phyloP scores from a whole-genome alignment of 331 rosid genomes.

The Erythrophleum ivorense region DNA sequence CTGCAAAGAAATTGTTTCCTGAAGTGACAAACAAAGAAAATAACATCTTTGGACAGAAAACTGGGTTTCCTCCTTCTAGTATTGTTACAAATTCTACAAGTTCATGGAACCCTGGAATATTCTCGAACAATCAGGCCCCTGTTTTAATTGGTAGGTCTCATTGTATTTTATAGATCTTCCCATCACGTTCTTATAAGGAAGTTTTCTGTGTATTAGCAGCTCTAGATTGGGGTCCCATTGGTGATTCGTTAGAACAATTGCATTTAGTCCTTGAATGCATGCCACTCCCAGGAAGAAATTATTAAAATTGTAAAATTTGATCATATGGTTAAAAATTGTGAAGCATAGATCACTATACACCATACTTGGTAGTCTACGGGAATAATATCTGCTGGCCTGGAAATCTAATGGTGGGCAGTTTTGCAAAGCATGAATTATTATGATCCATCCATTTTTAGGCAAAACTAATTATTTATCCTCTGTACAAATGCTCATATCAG shows the following conservation, averaged over 20 bases:
- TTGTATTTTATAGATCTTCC: background rate
- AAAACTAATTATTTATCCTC: background rate
- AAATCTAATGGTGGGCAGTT: background rate
- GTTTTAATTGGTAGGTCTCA: slow-evolving; percentile 63
- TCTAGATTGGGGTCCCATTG: slow-evolving; percentile 31
- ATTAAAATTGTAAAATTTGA: background rate
- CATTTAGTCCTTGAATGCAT: slow-evolving; percentile 33
- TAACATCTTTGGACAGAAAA: slow-evolving; percentile 54
- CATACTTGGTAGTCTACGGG: background rate
- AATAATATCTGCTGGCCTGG: background rate
- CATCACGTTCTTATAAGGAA: background rate
- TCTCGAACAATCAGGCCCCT: slow-evolving; percentile 59
- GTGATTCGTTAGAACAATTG: slow-evolving; percentile 24
- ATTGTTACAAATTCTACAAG: slow-evolving; percentile 45
- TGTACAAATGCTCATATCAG: slow-evolving; percentile 20
- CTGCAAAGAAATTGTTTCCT: slow-evolving; percentile 55
- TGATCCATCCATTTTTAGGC: background rate
- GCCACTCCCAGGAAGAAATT: slow-evolving; percentile 22
- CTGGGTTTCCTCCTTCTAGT: slow-evolving; percentile 51
- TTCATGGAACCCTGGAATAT: slow-evolving; percentile 52
- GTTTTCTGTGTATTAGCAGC: slow-evolving; percentile 1
- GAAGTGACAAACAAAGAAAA: slow-evolving; percentile 47
- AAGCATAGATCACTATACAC: background rate
- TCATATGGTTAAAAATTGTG: background rate
- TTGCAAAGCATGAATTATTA: background rate